phyloP scores from a whole-genome alignment of 2,329 filamentous ascomycete species.

The Aspergillus uvarum region DNA sequence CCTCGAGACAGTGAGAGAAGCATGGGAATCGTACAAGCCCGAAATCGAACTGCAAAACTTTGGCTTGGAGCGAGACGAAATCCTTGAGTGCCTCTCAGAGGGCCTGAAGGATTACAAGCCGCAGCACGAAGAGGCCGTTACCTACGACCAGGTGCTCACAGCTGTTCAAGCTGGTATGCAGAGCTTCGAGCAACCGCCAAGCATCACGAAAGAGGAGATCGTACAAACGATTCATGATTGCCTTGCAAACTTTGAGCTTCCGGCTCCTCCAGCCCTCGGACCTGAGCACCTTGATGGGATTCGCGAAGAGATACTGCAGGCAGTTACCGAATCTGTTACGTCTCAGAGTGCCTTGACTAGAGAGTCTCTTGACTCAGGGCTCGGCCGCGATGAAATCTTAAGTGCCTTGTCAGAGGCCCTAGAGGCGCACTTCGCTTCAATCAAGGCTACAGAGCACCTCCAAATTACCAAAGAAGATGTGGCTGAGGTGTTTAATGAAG shows the following conservation, averaged over 20 bases:
- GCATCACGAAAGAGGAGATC: constrained; percentile 77
- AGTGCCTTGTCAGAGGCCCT: constrained; percentile 61
- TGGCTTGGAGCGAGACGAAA: constrained; percentile 85
- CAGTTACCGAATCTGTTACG: constrained; percentile 31
- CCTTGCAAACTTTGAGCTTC: constrained; percentile 69
- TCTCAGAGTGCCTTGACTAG: constrained; percentile 34
- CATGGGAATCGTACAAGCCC: constrained; percentile 92
- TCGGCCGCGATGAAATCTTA: constrained; percentile 58
- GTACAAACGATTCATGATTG: constrained; percentile 81
- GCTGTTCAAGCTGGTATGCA: constrained; percentile 84
- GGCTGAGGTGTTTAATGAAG: constrained; percentile 33
- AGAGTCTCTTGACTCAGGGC: constrained; percentile 32
- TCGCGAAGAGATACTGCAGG: constrained; percentile 37
- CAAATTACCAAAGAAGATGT: constrained; percentile 34
- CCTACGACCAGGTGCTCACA: constrained; percentile 78
- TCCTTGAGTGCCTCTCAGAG: constrained; percentile 81
- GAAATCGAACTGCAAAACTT: constrained; percentile 89
- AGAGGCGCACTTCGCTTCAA: constrained; percentile 44
- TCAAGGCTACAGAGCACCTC: constrained; percentile 56
- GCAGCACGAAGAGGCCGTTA: constrained; percentile 58
- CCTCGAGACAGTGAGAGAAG: constrained; percentile 80
- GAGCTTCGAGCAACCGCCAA: constrained; percentile 70
- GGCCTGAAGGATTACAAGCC: constrained; percentile 73
- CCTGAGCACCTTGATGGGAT: constrained; percentile 30
- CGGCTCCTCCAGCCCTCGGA: constrained; percentile 19